Evolutionary conservation across 2,329 filamentous ascomycete species (phyloP), one percentile per base, ranked within the genome.

Genomic region (Acrocalymma vagum): DNA sequence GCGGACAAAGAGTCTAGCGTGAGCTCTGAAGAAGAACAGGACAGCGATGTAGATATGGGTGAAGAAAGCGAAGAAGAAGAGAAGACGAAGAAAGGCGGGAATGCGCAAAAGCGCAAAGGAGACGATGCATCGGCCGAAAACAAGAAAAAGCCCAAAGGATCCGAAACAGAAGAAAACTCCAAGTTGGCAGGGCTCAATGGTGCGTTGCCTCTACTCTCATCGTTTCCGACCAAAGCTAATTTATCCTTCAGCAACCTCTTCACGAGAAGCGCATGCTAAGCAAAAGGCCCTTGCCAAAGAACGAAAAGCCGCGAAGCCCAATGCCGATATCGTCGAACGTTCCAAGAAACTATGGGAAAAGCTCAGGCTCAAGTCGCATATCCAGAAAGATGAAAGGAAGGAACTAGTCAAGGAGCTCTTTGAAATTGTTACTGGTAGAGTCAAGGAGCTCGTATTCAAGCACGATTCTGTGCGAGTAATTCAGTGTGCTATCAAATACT

Each of bases 341-440:
- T 88, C 90, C 38, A 99, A 99, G 79, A 95, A 96, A 76, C 82
- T 99, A 37, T 99, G 94, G 95, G 94, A 99, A 76, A 84, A 88
- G 48, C 75, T 99, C 65, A 87, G 94, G 53, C 81, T 90, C 59
- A 97, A 97, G 75, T 96, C 92, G 3, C 90, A 96, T 61, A 90
- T 99, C 2, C 88, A 91, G 26, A 85, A 87, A 60, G 89, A 95
- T 25, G 92, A 99, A 76, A 69, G 94, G 49, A 87, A 93, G 70
- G 81, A 87, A 67, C 81, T 99, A 26, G 88, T 97, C 31, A 82
- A 86, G 45, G 93, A 99, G 75, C 81, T 99, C 17, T 97, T 95
- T 70, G 80, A 81, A 42, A 95, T 99, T 63, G 88, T 96, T 60
- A 94, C 89, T 16, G 93, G 92, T 37, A 84, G 88, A 42, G 88